Conservation (phyloP, 108 stramenopile species). For the Halocafeteria seosinensis region DNA sequence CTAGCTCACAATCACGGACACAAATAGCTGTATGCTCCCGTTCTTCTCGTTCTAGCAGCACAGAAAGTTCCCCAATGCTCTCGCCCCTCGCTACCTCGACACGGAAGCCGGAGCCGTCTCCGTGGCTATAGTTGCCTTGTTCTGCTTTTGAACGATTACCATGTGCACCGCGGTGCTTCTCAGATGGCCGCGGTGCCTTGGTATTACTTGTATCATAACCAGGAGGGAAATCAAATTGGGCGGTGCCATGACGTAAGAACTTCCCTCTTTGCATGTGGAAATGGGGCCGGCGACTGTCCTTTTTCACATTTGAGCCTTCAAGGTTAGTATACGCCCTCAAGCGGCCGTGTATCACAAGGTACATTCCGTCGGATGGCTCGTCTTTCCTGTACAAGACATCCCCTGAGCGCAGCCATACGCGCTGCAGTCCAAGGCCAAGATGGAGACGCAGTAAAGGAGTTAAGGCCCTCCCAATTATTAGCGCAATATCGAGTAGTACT, state of each 20-base stretch:
- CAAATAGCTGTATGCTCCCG: neutral
- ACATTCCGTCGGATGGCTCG: neutral
- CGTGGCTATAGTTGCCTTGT: neutral
- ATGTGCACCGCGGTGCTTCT: too few species aligned
- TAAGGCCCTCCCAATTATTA: neutral
- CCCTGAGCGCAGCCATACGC: neutral
- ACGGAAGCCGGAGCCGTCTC: neutral
- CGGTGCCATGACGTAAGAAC: neutral
- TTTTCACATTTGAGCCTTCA: neutral
- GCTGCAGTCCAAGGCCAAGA: neutral
- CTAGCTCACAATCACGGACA: slow-evolving; percentile 1
- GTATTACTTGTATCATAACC: too few species aligned
- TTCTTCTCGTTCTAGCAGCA: neutral
- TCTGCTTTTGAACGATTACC: neutral
- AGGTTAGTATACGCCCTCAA: neutral
- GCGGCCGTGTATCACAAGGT: neutral
- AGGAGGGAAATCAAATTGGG: neutral
- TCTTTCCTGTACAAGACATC: neutral
- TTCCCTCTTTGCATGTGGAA: neutral
- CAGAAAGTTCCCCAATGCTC: neutral
- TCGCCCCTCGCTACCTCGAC: neutral
- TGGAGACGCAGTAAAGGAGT: neutral
- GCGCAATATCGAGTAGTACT: neutral
- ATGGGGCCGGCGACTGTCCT: neutral
- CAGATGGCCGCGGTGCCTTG: too few species aligned